phyloP scores from a whole-genome alignment of 768 basidiomycete genomes.

The Fibroporia radiculosa region DNA sequence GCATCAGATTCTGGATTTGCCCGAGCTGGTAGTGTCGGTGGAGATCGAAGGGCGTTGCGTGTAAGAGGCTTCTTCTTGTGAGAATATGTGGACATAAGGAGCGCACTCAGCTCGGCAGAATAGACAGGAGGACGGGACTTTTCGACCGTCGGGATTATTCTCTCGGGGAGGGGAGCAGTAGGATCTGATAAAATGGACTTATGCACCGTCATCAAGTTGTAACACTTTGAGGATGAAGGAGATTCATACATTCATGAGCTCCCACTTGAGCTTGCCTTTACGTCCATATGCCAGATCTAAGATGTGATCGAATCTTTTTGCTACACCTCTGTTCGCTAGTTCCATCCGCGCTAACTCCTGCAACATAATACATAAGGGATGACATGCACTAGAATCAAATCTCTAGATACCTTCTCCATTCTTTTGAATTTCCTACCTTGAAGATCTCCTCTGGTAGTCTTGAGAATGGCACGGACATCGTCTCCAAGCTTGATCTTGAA shows the following conservation, averaged over 20 bases:
- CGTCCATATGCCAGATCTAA: conserved; percentile 72
- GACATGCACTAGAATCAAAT: background rate
- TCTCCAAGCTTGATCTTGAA: conserved; percentile 53
- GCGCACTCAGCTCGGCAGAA: conserved; percentile 50
- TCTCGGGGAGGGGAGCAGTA: conserved; percentile 29
- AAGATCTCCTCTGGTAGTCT: conserved; percentile 24
- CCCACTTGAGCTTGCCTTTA: conserved; percentile 61
- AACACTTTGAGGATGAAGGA: conserved; percentile 1
- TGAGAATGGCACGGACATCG: conserved; percentile 44
- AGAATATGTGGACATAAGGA: conserved; percentile 49
- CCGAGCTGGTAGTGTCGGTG: conserved; percentile 49
- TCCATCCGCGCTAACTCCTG: conserved; percentile 50
- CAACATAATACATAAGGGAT: background rate
- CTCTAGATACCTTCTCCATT: conserved; percentile 38
- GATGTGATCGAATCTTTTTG: conserved; percentile 45
- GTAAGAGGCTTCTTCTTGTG: conserved; percentile 38
- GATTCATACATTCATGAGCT: conserved; percentile 52
- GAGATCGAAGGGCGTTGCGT: conserved; percentile 32
- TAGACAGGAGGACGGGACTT: conserved; percentile 59
- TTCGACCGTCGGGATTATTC: conserved; percentile 43
- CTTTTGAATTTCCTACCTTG: conserved; percentile 38
- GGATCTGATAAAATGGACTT: conserved; percentile 54
- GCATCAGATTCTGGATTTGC: conserved; percentile 53
- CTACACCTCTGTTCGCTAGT: conserved; percentile 44
- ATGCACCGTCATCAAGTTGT: conserved; percentile 1